Percentiles rank a stretch among this genome's conserved stretches.
Evolutionary conservation across 192 early-diverging fungal species (phyloP).

Genomic region (Geranomyces michiganensis): DNA sequence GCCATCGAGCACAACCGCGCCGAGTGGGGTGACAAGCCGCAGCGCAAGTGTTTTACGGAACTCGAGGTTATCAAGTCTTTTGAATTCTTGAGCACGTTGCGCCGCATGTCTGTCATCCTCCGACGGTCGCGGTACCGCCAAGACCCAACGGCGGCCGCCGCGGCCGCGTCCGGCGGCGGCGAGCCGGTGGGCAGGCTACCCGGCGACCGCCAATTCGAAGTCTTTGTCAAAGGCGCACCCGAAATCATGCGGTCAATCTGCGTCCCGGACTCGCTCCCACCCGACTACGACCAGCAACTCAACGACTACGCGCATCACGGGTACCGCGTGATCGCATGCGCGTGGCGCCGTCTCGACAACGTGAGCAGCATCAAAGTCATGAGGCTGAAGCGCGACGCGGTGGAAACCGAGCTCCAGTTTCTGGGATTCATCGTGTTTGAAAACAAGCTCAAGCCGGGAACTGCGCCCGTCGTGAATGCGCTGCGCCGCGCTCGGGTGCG

Average conservation of each 20-base stretch:
- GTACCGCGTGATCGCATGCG: constrained; percentile 95
- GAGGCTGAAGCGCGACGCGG: constrained; percentile 78
- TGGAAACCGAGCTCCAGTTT: constrained; percentile 85
- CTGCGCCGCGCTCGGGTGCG: constrained; percentile 83
- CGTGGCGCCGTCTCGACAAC: constrained; percentile 70
- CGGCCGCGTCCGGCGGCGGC: background rate
- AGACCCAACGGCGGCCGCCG: background rate
- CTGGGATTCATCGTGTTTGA: constrained; percentile 98
- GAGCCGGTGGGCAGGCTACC: background rate
- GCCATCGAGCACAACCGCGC: constrained; percentile 42
- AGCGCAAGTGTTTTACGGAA: constrained; percentile 43
- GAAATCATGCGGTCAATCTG: constrained; percentile 94
- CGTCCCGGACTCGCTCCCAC: constrained; percentile 76
- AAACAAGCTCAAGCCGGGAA: constrained; percentile 94
- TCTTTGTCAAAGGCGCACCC: constrained; percentile 97
- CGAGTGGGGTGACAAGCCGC: constrained; percentile 9
- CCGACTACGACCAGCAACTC: constrained; percentile 80
- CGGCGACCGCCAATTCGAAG: constrained; percentile 54
- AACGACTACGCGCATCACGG: constrained; percentile 91
- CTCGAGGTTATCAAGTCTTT: constrained; percentile 67
- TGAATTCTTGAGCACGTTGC: constrained; percentile 88
- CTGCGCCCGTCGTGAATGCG: constrained; percentile 73
- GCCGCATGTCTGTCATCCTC: constrained; percentile 93
- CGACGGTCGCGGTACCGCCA: constrained; percentile 37
- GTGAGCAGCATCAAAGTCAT: constrained; percentile 76